Evolutionary conservation across 306 rosid genomes (phyloP), one percentile per base, ranked within the genome.

Genomic region (Trichosanthes cucumerina): DNA sequence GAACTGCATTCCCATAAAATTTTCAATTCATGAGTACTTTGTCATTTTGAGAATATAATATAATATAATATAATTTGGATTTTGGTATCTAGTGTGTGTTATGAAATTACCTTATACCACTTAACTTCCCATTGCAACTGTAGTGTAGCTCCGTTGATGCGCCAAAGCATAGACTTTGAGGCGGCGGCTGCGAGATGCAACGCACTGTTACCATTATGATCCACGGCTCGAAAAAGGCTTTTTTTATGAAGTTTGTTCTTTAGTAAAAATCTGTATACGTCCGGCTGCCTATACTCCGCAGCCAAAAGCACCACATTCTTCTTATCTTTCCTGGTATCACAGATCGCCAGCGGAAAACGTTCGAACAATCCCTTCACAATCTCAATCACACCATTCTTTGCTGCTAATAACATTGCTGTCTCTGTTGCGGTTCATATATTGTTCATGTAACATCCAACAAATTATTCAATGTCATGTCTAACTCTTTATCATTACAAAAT

Each of bases 111-210:
- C 85, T 80, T 50, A 65, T 80, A 87, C 96, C 96, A 88, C 72
- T 88, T 91, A 78, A 81, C 63, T 83, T 91, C 93, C 89, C 91
- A 87, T 43, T 89, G 90, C 91, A 91, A 86, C 80, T 88, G 95
- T 57, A 90, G 46, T 0, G 91, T 87, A 2, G 80, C 85, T 0
- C 91, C 93, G 0, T 85, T 80, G 73, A 88, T 78, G 49, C 63
- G 88, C 90, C 93, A 89, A 24, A 91, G 87, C 46, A 57, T 81
- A 57, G 79, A 21, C 9, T 15, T 60, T 70, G 83, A 70, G 23
- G 44, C 77, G 28, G 71, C 84, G 47, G 93, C 93, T 2, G 91
- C 91, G 18, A 89, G 86, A 77, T 91, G 96, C 54, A 87, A 39
- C 8, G 89, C 93, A 34, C 86, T 88, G 76, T 91, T 88, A 8